Conservation (phyloP, 192 early-diverging fungal species). For the Piromyces finnis region DNA sequence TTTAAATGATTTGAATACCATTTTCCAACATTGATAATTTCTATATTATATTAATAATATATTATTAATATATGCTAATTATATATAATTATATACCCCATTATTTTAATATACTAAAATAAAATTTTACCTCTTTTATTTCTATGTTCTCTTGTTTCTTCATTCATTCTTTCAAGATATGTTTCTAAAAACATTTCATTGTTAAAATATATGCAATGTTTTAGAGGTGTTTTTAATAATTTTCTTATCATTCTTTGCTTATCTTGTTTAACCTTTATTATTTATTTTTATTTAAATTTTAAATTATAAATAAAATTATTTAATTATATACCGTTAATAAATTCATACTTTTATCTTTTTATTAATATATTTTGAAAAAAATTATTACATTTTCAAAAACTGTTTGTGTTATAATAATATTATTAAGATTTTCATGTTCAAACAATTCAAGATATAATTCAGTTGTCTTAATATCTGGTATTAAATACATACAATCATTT, state of each 20-base stretch:
- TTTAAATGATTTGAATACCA: slow-evolving; percentile 43
- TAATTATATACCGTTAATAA: no score
- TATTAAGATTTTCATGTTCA: slow-evolving; percentile 39
- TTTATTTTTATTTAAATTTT: no score
- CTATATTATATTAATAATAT: slow-evolving; percentile 11
- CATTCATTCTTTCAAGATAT: slow-evolving; percentile 5
- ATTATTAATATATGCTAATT: no score
- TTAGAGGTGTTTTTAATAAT: slow-evolving; percentile 7
- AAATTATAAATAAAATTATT: no score
- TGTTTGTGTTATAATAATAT: slow-evolving; percentile 51
- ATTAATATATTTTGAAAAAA: no score
- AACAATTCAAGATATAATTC: slow-evolving; percentile 38
- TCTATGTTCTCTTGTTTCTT: slow-evolving; percentile 14
- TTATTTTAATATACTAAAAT: not conserved
- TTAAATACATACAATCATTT: slow-evolving; percentile 17
- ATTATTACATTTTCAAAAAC: slow-evolving; percentile 25
- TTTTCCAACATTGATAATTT: slow-evolving; percentile 20
- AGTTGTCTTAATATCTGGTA: slow-evolving; percentile 28
- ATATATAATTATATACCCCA: no score
- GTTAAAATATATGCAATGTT: slow-evolving; percentile 41
- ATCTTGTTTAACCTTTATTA: slow-evolving; percentile 32
- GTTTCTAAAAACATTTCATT: slow-evolving; percentile 46
- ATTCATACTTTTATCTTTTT: no score
- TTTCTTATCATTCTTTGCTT: slow-evolving; percentile 14
- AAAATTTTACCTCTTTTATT: slow-evolving; percentile 7